Percentiles rank a stretch among this genome's conserved stretches.
These are phyloP conservation scores for Moesziomyces parantarcticus DNA, from an alignment of 1,284 basidiomycete genomes.

Conservation along the genomic window DNA sequence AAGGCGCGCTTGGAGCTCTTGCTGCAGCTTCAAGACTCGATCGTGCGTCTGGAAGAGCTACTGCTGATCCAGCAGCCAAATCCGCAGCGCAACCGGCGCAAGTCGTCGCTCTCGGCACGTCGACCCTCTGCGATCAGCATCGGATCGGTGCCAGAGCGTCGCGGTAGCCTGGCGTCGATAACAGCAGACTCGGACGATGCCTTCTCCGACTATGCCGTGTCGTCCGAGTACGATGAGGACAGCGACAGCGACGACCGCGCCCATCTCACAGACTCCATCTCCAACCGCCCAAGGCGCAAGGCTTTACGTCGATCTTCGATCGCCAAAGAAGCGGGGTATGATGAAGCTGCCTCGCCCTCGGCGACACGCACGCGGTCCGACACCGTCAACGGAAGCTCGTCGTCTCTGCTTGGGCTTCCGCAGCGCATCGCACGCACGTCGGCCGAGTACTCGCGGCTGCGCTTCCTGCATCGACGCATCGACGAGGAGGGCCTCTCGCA, in stretches of 20 bases:
- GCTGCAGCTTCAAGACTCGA: constrained; percentile 86
- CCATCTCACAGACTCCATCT: constrained; percentile 1
- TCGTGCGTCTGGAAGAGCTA: constrained; percentile 82
- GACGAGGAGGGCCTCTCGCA: constrained; percentile 75
- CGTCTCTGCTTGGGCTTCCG: constrained; percentile 59
- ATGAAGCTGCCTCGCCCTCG: not conserved
- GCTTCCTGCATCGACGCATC: constrained; percentile 88
- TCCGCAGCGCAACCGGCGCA: constrained; percentile 2
- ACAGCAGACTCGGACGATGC: constrained; percentile 21
- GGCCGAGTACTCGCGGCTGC: constrained; percentile 88
- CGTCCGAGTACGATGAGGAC: constrained; percentile 38
- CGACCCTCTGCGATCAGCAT: constrained; percentile 23
- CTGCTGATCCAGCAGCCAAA: constrained; percentile 72
- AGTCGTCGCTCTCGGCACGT: constrained; percentile 13
- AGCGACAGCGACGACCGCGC: constrained; percentile 19
- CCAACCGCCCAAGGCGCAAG: constrained; percentile 13
- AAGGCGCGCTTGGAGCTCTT: constrained; percentile 84
- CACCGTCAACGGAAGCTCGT: constrained; percentile 1
- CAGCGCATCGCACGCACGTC: constrained; percentile 88
- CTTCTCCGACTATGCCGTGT: constrained; percentile 33
- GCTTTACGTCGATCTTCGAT: constrained; percentile 17
- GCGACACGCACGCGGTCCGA: constrained; percentile 7
- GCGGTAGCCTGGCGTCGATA: constrained; percentile 8
- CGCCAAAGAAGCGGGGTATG: not conserved
- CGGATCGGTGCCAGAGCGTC: constrained; percentile 7